Conservation (phyloP, 352 stramenopile genomes). For the Pythium volutum region DNA sequence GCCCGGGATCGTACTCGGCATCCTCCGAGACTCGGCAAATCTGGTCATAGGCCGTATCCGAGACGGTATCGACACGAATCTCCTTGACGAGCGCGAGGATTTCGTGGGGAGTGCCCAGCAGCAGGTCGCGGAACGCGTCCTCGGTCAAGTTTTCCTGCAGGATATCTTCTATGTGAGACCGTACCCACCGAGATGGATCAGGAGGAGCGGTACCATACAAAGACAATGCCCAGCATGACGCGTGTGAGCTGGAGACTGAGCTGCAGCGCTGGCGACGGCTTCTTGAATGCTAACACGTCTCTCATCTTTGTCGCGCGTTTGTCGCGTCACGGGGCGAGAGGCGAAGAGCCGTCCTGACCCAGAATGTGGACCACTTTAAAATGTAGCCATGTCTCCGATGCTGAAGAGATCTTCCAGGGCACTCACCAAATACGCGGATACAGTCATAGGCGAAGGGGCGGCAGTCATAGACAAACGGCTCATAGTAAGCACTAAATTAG, state of each 20-base stretch:
- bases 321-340: neutral
- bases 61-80: conserved; percentile 30
- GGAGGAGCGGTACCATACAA: conserved; percentile 1
- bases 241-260: conserved; percentile 44
- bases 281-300: conserved; percentile 54
- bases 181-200: neutral
- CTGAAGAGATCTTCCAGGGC: neutral
- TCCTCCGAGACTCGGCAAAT: conserved; percentile 52
- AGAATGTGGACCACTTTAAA: conserved; percentile 17
- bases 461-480: no score
- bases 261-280: conserved; percentile 43
- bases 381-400: conserved; percentile 8
- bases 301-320: conserved; percentile 36
- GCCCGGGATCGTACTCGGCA: conserved; percentile 46
- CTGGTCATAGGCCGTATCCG: conserved; percentile 37
- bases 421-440: no score
- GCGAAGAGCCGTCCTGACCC: neutral
- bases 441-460: no score
- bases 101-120: conserved; percentile 41
- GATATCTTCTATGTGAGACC: neutral
- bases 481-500: neutral
- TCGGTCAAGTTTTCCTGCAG: conserved; percentile 28
- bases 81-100: conserved; percentile 29
- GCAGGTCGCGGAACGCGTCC: conserved; percentile 42
- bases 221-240: neutral